Percentiles rank a stretch among this genome's conserved stretches.
Conservation (phyloP, 441 rosid species). For the Erodium moschatum region DNA sequence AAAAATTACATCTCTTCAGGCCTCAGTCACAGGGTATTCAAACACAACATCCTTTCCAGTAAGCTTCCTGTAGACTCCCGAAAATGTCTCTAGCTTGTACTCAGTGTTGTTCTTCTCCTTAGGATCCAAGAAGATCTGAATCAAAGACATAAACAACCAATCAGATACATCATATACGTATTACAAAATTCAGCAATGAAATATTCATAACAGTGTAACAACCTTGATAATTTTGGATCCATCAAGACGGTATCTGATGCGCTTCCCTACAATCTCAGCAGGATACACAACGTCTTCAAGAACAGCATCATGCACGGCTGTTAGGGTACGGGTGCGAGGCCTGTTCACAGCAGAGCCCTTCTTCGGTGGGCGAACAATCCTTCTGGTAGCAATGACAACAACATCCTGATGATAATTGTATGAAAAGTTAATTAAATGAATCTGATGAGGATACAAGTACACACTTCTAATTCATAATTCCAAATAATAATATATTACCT, state of each 20-base stretch:
- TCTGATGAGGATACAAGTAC: neutral
- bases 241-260: conserved; percentile 60
- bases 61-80: conserved; percentile 72
- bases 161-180: neutral
- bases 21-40: conserved; percentile 51
- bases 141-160: neutral
- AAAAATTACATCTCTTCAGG: conserved; percentile 23
- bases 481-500: conserved; percentile 30
- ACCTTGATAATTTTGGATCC: conserved; percentile 80
- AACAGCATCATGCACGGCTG: conserved; percentile 74
- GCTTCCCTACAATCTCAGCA: conserved; percentile 86
- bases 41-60: conserved; percentile 70
- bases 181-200: neutral
- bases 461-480: neutral
- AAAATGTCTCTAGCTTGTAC: conserved; percentile 56
- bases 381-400: conserved; percentile 55
- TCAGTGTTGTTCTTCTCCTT: conserved; percentile 71
- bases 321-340: conserved; percentile 73
- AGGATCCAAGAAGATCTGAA: conserved; percentile 63
- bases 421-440: neutral
- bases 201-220: neutral
- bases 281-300: conserved; percentile 73
- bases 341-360: conserved; percentile 81
- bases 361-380: conserved; percentile 78
- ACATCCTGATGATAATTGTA: conserved; percentile 42